Percentiles rank a stretch among this genome's conserved stretches.
Evolutionary conservation across 2,329 filamentous ascomycete species (phyloP).

Genomic region (Drechslera avenae): DNA sequence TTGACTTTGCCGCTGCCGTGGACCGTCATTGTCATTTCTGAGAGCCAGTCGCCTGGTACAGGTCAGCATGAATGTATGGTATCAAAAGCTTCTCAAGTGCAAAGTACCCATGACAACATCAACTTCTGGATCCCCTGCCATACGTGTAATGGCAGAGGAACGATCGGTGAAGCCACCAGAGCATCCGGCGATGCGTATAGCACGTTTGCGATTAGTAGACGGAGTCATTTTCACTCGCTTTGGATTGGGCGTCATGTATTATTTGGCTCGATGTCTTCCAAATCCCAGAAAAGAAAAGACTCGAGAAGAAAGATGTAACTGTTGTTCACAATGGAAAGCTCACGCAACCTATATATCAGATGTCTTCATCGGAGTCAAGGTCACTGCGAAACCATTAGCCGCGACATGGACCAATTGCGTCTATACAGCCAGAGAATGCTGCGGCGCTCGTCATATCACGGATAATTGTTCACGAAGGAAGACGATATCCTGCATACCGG

Average conservation of each 20-base stretch:
- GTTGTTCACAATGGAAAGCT: background rate
- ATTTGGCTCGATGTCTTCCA: background rate
- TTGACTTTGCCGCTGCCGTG: conserved; percentile 42
- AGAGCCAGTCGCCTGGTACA: conserved; percentile 31
- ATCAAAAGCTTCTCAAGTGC: background rate
- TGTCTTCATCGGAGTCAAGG: background rate
- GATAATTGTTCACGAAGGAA: conserved; percentile 21
- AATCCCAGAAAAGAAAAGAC: background rate
- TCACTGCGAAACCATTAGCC: background rate
- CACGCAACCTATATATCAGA: conserved; percentile 19
- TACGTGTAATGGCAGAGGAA: conserved; percentile 42
- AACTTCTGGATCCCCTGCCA: conserved; percentile 36
- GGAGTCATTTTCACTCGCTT: conserved; percentile 19
- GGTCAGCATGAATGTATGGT: background rate
- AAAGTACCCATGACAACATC: conserved; percentile 33
- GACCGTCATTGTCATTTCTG: conserved; percentile 39
- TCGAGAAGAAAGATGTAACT: no score
- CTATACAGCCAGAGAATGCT: background rate
- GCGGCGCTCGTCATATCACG: background rate
- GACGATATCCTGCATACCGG: background rate
- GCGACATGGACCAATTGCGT: background rate
- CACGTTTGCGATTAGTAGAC: conserved; percentile 26
- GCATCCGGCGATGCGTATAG: conserved; percentile 41
- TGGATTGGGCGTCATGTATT: conserved; percentile 1
- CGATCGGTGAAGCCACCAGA: conserved; percentile 50